A percentile compares a stretch with the other conserved stretches of the same genome.
Conservation (phyloP, 352 stramenopile genomes). For the Detonula confervacea region DNA sequence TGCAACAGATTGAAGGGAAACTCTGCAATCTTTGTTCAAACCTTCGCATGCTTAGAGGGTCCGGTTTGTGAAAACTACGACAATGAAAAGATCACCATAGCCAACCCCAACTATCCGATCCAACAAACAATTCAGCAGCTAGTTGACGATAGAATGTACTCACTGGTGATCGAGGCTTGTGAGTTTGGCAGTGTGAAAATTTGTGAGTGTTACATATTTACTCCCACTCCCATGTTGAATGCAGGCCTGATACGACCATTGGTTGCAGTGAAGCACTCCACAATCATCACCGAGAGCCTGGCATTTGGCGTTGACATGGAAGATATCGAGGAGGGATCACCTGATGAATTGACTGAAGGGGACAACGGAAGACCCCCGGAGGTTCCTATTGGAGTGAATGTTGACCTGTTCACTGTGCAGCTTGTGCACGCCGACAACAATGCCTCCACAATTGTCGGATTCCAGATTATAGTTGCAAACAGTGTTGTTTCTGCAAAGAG, state of each 20-base stretch:
- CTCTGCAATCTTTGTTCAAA: background rate
- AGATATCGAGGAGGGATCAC: background rate
- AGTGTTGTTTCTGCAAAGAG: background rate
- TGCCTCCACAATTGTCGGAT: background rate
- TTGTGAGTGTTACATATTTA: background rate
- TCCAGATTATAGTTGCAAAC: background rate
- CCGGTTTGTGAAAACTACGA: background rate
- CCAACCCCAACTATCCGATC: background rate
- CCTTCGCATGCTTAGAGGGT: background rate
- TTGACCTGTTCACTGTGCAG: background rate
- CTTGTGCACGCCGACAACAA: background rate
- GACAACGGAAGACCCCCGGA: background rate
- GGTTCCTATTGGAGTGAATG: too few relatives aligned
- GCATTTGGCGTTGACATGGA: too few relatives aligned
- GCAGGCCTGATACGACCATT: too few relatives aligned
- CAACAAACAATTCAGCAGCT: background rate
- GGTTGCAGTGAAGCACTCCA: too few relatives aligned
- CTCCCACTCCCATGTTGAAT: too few relatives aligned
- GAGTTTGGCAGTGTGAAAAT: background rate
- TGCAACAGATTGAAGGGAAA: constrained; percentile 1
- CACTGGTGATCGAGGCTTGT: background rate
- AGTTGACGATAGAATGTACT: background rate
- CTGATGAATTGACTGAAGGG: background rate
- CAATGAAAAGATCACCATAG: background rate
- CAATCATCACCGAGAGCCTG: background rate